A percentile compares a stretch with the other conserved stretches of the same genome.
phyloP scores from a whole-genome alignment of 257 asterid genomes.

The Leptodermis oblonga region DNA sequence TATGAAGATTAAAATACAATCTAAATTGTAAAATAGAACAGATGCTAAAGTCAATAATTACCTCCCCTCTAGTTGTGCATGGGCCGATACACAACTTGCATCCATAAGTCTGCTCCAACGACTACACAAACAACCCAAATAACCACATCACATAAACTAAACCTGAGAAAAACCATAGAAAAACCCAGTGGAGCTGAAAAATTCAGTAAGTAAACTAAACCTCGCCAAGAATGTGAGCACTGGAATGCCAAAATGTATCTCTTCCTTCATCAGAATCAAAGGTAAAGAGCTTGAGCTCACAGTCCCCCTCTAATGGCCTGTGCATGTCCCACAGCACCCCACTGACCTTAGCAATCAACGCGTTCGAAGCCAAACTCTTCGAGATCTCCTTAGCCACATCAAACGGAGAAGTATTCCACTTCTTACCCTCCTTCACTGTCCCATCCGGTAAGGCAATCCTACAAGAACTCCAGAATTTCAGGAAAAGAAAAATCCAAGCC shows the following conservation, averaged over 20 bases:
- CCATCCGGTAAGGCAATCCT: slow-evolving; percentile 76
- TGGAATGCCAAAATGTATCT: slow-evolving; percentile 97
- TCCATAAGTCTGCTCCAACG: slow-evolving; percentile 89
- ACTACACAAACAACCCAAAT: slow-evolving; percentile 30
- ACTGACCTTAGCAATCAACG: slow-evolving; percentile 77
- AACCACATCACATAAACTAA: background rate
- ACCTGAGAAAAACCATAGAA: background rate
- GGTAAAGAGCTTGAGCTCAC: slow-evolving; percentile 69
- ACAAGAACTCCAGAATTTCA: background rate
- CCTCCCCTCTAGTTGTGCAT: slow-evolving; percentile 95
- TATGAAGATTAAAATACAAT: background rate
- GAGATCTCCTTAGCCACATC: slow-evolving; percentile 94
- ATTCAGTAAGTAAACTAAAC: slow-evolving; percentile 22
- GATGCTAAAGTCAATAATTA: slow-evolving; percentile 17
- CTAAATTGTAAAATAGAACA: background rate
- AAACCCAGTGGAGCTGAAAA: slow-evolving; percentile 1
- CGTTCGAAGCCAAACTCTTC: slow-evolving; percentile 81
- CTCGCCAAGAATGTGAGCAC: slow-evolving; percentile 99
- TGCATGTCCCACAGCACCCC: slow-evolving; percentile 83
- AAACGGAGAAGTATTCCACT: slow-evolving; percentile 77
- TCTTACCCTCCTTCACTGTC: slow-evolving; percentile 78
- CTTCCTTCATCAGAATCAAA: slow-evolving; percentile 91
- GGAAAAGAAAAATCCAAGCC: background rate
- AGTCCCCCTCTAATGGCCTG: slow-evolving; percentile 87
- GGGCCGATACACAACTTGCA: slow-evolving; percentile 91